phyloP scores from a whole-genome alignment of 768 basidiomycete genomes.

The Boletus subparvulus region DNA sequence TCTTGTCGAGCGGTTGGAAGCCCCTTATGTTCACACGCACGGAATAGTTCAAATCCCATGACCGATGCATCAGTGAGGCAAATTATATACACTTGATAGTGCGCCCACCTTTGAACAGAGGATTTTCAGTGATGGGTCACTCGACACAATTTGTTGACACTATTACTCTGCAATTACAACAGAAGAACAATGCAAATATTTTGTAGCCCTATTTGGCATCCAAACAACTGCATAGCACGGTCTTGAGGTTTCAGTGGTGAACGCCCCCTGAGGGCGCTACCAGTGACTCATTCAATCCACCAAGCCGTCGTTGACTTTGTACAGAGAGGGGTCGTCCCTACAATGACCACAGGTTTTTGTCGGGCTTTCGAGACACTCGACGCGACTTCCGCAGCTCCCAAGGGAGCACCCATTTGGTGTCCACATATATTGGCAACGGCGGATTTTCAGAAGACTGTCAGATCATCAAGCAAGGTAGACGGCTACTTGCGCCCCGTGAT shows the following conservation, averaged over 20 bases:
- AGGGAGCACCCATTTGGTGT: constrained; percentile 24
- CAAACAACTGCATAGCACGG: too few relatives aligned
- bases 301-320: not conserved
- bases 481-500: not conserved
- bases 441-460: constrained; percentile 16
- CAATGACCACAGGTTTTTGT: not conserved
- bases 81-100: too few relatives aligned
- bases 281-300: constrained; percentile 17
- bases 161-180: too few relatives aligned
- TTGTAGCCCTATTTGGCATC: too few relatives aligned
- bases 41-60: too few relatives aligned
- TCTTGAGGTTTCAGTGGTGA: constrained; percentile 9
- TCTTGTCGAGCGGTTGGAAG: too few relatives aligned
- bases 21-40: too few relatives aligned
- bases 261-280: constrained; percentile 31
- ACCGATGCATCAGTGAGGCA: too few relatives aligned
- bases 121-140: too few relatives aligned
- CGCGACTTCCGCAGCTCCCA: not conserved
- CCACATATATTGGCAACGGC: constrained; percentile 8
- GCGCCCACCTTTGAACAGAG: too few relatives aligned
- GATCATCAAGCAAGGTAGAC: not conserved
- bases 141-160: too few relatives aligned
- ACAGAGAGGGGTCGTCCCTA: not conserved
- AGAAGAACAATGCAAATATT: too few relatives aligned
- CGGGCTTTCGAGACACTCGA: not conserved